These are phyloP conservation scores for Teunomyces tritomae DNA, from an alignment of 805 yeast genomes.

Conservation along the genomic window DNA sequence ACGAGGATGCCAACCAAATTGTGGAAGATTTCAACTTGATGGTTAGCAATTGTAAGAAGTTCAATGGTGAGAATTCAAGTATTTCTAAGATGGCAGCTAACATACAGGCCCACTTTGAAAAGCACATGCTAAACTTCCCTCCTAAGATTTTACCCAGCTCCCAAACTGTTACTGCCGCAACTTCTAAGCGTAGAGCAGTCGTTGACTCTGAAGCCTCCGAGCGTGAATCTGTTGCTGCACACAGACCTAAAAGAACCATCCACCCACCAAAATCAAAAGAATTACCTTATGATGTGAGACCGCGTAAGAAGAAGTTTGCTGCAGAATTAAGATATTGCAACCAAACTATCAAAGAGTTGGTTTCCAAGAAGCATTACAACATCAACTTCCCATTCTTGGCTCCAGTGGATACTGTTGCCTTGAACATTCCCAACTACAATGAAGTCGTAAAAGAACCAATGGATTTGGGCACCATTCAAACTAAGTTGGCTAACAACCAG, in stretches of 20 bases:
- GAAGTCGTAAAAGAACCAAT: conserved; percentile 88
- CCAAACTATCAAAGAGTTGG: conserved; percentile 76
- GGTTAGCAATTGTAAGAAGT: conserved; percentile 76
- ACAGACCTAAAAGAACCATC: conserved; percentile 91
- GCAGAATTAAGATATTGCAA: conserved; percentile 86
- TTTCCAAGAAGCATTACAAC: conserved; percentile 76
- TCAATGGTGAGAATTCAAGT: conserved; percentile 80
- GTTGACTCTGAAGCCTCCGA: conserved; percentile 34
- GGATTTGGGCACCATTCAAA: conserved; percentile 86
- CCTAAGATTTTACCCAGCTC: conserved; percentile 39
- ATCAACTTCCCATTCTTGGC: conserved; percentile 86
- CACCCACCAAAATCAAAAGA: conserved; percentile 97
- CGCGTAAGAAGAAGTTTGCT: conserved; percentile 87
- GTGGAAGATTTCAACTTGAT: conserved; percentile 78
- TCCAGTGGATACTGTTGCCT: conserved; percentile 94
- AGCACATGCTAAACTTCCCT: conserved; percentile 91
- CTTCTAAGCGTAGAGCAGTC: conserved; percentile 42
- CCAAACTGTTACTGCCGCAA: conserved; percentile 19
- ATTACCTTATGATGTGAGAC: conserved; percentile 85
- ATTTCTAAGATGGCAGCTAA: conserved; percentile 91
- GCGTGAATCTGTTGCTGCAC: conserved; percentile 70
- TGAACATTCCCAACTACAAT: conserved; percentile 86
- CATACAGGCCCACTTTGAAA: conserved; percentile 88
- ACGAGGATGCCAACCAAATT: conserved; percentile 66
- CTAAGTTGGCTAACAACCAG: conserved; percentile 78